Evolutionary conservation across 257 asterid species (phyloP), one percentile per base, ranked within the genome.

Genomic region (Galeopsis tetrahit): DNA sequence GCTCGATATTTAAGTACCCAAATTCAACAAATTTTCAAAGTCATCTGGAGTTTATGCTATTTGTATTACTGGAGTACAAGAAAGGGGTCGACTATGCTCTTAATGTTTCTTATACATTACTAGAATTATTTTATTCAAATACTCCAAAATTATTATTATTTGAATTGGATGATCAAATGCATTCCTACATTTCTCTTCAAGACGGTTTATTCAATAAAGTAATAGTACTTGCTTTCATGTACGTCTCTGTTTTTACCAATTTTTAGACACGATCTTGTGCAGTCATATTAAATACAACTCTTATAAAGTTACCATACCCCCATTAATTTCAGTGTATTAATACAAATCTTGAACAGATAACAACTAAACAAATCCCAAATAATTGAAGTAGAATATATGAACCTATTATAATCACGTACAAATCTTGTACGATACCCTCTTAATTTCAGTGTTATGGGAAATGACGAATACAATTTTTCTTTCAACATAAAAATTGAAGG

Each of bases 1-100:
- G 96, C 80, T 84, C 46, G 68, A 76, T 55, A 68, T 78, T 55
- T 80, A 68, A 68, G 58, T 21, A 21, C 28, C 28, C 28, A 21
- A 21, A 21, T 21, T 21, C 28, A 21, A 21, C 28, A 21, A 21
- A 21, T 21, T 21, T 21, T 21, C 28, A 21, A 21, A 21, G 28
- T 21, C 28, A 21, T 36, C n/a, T 36, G 7, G n/a, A 36, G 13
- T 31, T 34, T 1, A 62, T 62, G 39, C 14, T 14, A 63, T 40
- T 63, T 9, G 4, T 15, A 63, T 32, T 13, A n/a, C 39, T 48
- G 15, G 4, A 1, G 4, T 15, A 53, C 17, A 4, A 53, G 7
- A 53, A 3, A 48, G 28, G 28, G 53, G 6, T 11, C 15, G 15
- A 4, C 1, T 52, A 52, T 14, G 58, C 59, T 4, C 31, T 21